phyloP scores from a whole-genome alignment of 805 yeast genomes.

The Naumovozyma castellii region DNA sequence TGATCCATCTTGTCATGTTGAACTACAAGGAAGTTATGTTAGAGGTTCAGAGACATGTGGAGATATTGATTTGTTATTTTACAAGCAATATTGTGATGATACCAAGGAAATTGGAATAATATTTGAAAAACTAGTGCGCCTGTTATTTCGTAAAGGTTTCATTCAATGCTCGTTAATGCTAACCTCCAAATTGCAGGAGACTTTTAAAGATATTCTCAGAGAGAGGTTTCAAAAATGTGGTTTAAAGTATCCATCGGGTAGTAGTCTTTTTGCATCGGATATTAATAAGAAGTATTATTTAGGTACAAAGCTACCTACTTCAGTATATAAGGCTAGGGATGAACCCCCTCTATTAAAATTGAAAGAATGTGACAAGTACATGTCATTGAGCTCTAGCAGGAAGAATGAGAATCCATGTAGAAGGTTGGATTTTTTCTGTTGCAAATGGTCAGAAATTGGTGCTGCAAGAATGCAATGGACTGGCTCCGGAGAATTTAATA shows the following conservation, averaged over 20 bases:
- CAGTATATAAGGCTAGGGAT: background rate
- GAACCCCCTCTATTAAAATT: conserved; percentile 1
- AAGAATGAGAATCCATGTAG: conserved; percentile 15
- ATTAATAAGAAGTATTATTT: conserved; percentile 14
- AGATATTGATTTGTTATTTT: conserved; percentile 27
- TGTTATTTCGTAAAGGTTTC: conserved; percentile 13
- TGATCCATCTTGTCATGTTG: conserved; percentile 15
- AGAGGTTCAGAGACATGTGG: conserved; percentile 22
- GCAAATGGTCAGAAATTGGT: conserved; percentile 28
- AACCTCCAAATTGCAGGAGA: conserved; percentile 7
- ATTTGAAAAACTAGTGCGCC: conserved; percentile 14
- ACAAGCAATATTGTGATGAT: conserved; percentile 20
- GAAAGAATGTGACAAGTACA: conserved; percentile 12
- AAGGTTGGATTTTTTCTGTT: conserved; percentile 25
- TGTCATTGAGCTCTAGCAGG: conserved; percentile 14
- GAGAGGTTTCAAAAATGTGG: conserved; percentile 7
- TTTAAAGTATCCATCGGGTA: conserved; percentile 3
- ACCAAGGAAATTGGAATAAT: conserved; percentile 12
- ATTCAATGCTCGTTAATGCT: conserved; percentile 22
- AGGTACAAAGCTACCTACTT: conserved; percentile 13
- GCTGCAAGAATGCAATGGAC: conserved; percentile 26
- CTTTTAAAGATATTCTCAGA: conserved; percentile 6
- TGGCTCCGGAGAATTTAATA: conserved; percentile 27
- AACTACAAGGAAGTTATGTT: conserved; percentile 25
- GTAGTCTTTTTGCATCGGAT: conserved; percentile 2